These are phyloP conservation scores for Fusarium sp. DNA, from an alignment of 2,329 filamentous ascomycete species.

Conservation along the genomic window DNA sequence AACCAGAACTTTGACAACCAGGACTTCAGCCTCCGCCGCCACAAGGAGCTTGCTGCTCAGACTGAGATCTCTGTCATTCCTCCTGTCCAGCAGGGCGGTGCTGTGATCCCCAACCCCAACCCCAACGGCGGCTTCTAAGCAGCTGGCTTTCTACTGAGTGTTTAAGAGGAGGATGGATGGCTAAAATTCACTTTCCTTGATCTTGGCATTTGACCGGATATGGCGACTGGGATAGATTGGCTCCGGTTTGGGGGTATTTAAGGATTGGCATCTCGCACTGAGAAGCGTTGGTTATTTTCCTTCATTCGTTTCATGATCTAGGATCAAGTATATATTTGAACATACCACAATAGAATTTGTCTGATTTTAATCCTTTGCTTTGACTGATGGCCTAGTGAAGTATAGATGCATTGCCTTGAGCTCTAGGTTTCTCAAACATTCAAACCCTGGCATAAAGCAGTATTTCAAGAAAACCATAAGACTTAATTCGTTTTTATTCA, in stretches of 20 bases:
- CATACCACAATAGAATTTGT: neutral
- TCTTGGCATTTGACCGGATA: neutral
- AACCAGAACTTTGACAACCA: constrained; percentile 59
- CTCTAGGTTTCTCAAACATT: neutral
- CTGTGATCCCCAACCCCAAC: constrained; percentile 56
- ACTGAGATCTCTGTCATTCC: constrained; percentile 49
- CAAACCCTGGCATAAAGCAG: too few relatives aligned
- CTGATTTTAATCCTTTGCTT: neutral
- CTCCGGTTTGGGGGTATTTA: neutral
- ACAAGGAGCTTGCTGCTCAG: constrained; percentile 52
- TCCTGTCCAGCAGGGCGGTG: constrained; percentile 49
- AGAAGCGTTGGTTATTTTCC: constrained; percentile 8
- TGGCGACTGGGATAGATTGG: neutral
- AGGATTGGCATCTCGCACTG: constrained; percentile 1
- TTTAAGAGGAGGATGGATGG: neutral
- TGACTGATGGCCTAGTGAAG: neutral
- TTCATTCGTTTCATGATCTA: constrained; percentile 10
- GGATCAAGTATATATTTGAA: constrained; percentile 9
- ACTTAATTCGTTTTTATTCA: neutral
- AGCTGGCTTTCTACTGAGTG: neutral
- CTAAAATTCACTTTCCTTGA: constrained; percentile 4
- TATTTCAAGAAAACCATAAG: neutral
- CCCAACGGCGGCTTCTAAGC: constrained; percentile 53
- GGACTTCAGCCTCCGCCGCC: constrained; percentile 52
- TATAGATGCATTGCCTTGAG: neutral